Conservation (phyloP, 192 early-diverging fungal genomes). For the Gonapodya prolifera region DNA sequence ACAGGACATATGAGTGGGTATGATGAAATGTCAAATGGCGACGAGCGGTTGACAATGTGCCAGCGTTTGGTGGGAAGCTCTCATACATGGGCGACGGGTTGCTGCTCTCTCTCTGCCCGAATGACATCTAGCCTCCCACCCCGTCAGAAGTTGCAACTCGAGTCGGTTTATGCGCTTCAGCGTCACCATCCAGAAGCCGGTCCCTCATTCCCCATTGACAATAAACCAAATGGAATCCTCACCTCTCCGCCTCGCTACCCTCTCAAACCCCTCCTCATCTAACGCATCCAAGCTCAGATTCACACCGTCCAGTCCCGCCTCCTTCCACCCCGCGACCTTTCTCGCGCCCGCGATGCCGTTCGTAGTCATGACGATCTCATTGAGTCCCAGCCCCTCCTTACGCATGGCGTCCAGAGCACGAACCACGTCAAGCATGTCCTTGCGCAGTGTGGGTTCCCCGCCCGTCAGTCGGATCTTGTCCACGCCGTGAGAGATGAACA, state of each 20-base stretch:
- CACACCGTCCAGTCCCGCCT: conserved; percentile 67
- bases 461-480: conserved; percentile 93
- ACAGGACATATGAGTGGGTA: too few species aligned
- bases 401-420: background rate
- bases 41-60: too few species aligned
- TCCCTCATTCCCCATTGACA: too few species aligned
- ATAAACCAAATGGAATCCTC: background rate
- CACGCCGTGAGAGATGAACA: conserved; percentile 83
- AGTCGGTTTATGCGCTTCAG: too few species aligned
- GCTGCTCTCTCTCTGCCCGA: too few species aligned
- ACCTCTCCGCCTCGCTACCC: conserved; percentile 78
- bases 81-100: too few species aligned
- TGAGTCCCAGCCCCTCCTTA: conserved; percentile 44
- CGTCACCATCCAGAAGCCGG: too few species aligned
- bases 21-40: too few species aligned
- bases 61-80: too few species aligned
- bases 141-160: too few species aligned
- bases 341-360: conserved; percentile 85
- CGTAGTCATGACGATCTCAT: conserved; percentile 80
- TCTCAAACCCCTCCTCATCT: conserved; percentile 72
- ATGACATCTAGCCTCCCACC: too few species aligned
- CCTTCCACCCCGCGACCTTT: conserved; percentile 57
- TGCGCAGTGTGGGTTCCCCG: conserved; percentile 89
- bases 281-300: conserved; percentile 91
- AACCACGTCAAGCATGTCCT: conserved; percentile 78